Base-by-base conservation (phyloP, 495 filamentous ascomycete species). In the Pseudotulostoma volvatum region DNA sequence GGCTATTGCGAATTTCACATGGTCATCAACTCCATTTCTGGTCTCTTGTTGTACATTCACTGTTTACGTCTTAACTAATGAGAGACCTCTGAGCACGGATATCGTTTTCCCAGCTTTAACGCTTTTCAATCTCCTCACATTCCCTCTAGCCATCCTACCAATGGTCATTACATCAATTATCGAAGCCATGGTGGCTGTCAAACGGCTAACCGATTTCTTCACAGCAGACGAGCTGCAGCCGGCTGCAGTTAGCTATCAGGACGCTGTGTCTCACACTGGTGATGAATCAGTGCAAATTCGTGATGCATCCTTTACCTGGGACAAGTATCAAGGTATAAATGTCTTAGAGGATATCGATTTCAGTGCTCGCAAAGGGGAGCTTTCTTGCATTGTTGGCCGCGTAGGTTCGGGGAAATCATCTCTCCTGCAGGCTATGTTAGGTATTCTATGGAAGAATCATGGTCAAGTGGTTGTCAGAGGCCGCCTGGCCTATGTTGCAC, bases 11-110 rank as follows among this genome's bases (percentile, higher is more conserved):
- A 96, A 93, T 49, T 99, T 99, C 43, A 95, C 92, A 17, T 99
- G 92, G 92, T 83, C 83, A n/a, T 90, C 83, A n/a, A 96, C 92
- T 7, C 92, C 92, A 7, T 99, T 99, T 65, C 71, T 99, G 21
- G 92, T 99, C 9, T 96, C 92, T 9, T 96, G 88, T 63, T 85
- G 83, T 7, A 96, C 90, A 7, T 99, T 99, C 51, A 77, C 83
- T 9, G 83, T 96, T 13, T 99, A 90, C 49, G 92, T 95, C 33
- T 64, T 90, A 37, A 92, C 81, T 1, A 72, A 71, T 31, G 67
- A 86, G 45, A 63, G 64, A 21, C 88, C 92, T 18, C 57, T 99
- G 52, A 90, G 84, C 13, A 94, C 85, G 0, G 82, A 92, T 1
- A 87, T 99, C 46, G 84, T 99, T 17, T 99, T 99, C 59, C 88